Conservation (phyloP, 768 basidiomycete species). For the Holtermannia corniformis region DNA sequence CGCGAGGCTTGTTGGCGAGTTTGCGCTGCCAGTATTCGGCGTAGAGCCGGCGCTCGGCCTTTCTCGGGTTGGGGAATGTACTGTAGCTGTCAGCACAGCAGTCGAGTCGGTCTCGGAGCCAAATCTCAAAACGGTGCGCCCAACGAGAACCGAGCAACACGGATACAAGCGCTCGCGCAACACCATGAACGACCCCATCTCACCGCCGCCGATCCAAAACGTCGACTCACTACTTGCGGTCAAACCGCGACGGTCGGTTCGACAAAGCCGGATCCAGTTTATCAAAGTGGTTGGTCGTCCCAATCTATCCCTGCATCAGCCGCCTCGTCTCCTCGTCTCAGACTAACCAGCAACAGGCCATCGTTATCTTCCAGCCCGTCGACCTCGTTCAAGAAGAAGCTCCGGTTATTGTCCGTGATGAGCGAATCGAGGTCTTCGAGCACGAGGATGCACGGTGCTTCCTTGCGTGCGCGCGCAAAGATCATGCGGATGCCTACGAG, state of each 20-base stretch:
- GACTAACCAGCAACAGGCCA: conserved; percentile 58
- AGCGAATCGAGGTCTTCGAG: conserved; percentile 67
- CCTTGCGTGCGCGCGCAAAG: conserved; percentile 60
- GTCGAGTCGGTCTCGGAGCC: too few relatives aligned
- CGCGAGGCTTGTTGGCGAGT: conserved; percentile 52
- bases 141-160: too few relatives aligned
- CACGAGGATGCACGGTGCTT: conserved; percentile 44
- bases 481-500: conserved; percentile 51
- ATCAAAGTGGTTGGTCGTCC: conserved; percentile 69
- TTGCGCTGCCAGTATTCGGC: conserved; percentile 73
- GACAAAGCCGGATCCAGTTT: conserved; percentile 67
- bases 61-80: conserved; percentile 61
- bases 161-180: too few relatives aligned
- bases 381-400: conserved; percentile 75
- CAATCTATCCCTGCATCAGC: conserved; percentile 15
- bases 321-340: not conserved
- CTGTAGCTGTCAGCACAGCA: conserved; percentile 41
- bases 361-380: conserved; percentile 73
- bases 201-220: too few relatives aligned
- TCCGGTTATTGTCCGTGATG: conserved; percentile 66
- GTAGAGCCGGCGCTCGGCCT: conserved; percentile 58
- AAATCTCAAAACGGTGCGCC: too few relatives aligned
- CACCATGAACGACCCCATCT: too few relatives aligned
- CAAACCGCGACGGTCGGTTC: conserved; percentile 70
- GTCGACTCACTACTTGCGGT: conserved; percentile 73